phyloP scores from a whole-genome alignment of 345 rosid species.

The Camelina sativa region DNA sequence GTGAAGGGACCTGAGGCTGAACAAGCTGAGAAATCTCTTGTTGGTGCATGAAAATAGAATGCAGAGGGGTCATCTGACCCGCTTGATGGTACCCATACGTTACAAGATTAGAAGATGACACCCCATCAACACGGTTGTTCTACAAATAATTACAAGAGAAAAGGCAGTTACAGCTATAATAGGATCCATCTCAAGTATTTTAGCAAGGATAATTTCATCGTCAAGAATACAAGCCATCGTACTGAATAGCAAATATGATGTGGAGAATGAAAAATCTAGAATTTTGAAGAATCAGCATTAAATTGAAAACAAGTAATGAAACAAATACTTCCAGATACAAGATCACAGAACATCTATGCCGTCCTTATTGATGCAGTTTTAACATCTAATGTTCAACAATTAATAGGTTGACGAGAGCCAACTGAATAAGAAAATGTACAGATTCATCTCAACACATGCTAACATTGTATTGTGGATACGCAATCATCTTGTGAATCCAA shows the following conservation, averaged over 20 bases:
- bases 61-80: conserved; percentile 77
- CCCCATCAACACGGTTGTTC: conserved; percentile 57
- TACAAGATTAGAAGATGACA: conserved; percentile 67
- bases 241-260: not conserved
- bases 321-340: conserved; percentile 2
- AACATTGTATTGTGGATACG: not conserved
- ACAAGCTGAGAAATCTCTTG: conserved; percentile 69
- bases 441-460: conserved; percentile 11
- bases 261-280: not conserved
- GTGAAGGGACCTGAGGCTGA: conserved; percentile 63
- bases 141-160: conserved; percentile 31
- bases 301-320: not conserved
- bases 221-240: conserved; percentile 11
- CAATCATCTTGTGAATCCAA: conserved; percentile 4
- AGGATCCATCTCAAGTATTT: conserved; percentile 19
- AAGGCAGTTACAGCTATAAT: not conserved
- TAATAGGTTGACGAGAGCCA: not conserved
- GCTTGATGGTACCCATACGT: conserved; percentile 71
- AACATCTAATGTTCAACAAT: not conserved
- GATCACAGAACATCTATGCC: not conserved
- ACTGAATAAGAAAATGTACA: not conserved
- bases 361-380: conserved; percentile 12
- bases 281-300: conserved; percentile 4
- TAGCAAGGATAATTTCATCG: not conserved
- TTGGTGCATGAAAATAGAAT: conserved; percentile 78